Evolutionary conservation across 2,329 filamentous ascomycete species (phyloP), one percentile per base, ranked within the genome.

Genomic region (Fusarium mundagurra): DNA sequence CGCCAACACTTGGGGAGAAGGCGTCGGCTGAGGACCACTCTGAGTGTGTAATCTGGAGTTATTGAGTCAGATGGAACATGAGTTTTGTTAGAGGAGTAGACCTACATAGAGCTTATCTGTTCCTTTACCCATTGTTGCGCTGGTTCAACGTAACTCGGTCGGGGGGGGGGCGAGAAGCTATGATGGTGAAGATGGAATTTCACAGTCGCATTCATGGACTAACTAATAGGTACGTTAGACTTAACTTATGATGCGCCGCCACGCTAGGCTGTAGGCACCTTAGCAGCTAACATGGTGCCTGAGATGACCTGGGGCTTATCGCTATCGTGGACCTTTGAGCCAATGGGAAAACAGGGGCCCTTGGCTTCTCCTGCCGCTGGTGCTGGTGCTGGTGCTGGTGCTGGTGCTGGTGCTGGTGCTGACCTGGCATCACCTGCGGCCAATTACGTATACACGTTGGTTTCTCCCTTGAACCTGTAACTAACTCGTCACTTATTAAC

Each of bases 1-100:
- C 88, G 77, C 93, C 93, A 34, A 89, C 92, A 81, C 92, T 95
- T 76, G 95, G 94, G 38, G 93, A 93, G 84, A 94, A 98, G 67
- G 94, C 92, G 83, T 98, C 95, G 54, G 92, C 91, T 11, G 95
- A 98, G 13, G 94, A 92, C 96, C 96, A 99, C 87, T 99, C 96
- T 45, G 94, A 97, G 85, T 99, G 97, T 63, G 96, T 99, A 80
- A 99, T 99, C 82, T 86, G 29, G 34, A 58, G 27, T 18, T 16
- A 43, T 58, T 45, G n/a, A 10, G 48, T 74, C 44, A 60, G 44
- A 59, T 14, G n/a, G 18, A 20, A 44, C n/a, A 5, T 17, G 33
- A 51, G 34, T 24, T 43, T 31, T 13, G 6, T 36, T 22, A 27
- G 17, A 22, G 20, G 27, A 22, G 14, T 31, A 36, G 22, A 31